Percentiles rank a stretch among this genome's conserved stretches.
Evolutionary conservation across 2,329 filamentous ascomycete genomes (phyloP).

Genomic region (Cordyceps pruinosa): DNA sequence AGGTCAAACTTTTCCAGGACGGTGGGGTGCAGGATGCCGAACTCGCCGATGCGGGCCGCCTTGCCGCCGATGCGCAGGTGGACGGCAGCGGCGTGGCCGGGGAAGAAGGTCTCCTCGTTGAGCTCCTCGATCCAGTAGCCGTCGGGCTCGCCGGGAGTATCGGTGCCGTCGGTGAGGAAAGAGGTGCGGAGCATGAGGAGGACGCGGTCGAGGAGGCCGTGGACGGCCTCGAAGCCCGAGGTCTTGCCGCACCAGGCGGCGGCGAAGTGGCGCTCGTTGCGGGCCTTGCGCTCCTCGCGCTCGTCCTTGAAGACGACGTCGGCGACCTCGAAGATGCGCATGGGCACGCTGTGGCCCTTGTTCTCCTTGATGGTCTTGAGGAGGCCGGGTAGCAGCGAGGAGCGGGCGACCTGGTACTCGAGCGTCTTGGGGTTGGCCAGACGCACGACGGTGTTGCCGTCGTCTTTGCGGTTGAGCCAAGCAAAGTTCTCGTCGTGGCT

Average conservation of each 20-base stretch:
- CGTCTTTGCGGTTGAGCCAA: slow-evolving; percentile 86
- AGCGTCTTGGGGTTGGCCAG: slow-evolving; percentile 89
- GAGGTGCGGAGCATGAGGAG: slow-evolving; percentile 84
- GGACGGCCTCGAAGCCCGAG: slow-evolving; percentile 90
- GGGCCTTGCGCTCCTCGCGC: slow-evolving; percentile 71
- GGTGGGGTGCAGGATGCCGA: slow-evolving; percentile 88
- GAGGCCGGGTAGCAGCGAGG: slow-evolving; percentile 75
- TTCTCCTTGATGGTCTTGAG: slow-evolving; percentile 93
- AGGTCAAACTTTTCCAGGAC: slow-evolving; percentile 92
- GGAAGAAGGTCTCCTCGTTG: slow-evolving; percentile 85
- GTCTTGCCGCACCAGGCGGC: slow-evolving; percentile 93
- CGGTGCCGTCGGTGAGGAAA: slow-evolving; percentile 60
- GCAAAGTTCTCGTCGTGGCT: slow-evolving; percentile 97
- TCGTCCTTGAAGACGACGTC: slow-evolving; percentile 91
- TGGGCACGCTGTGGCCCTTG: slow-evolving; percentile 78
- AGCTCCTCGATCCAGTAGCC: slow-evolving; percentile 95
- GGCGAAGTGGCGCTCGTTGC: slow-evolving; percentile 94
- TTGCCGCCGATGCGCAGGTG: slow-evolving; percentile 69
- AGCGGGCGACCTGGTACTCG: slow-evolving; percentile 90
- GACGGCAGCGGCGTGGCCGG: slow-evolving; percentile 80
- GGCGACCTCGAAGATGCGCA: slow-evolving; percentile 86
- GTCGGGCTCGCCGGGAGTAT: slow-evolving; percentile 52
- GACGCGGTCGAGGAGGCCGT: slow-evolving; percentile 85
- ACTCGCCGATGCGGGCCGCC: slow-evolving; percentile 72
- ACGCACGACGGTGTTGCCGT: slow-evolving; percentile 73